Evolutionary conservation across 306 rosid species (phyloP).

Genomic region (Ormosia emarginata): DNA sequence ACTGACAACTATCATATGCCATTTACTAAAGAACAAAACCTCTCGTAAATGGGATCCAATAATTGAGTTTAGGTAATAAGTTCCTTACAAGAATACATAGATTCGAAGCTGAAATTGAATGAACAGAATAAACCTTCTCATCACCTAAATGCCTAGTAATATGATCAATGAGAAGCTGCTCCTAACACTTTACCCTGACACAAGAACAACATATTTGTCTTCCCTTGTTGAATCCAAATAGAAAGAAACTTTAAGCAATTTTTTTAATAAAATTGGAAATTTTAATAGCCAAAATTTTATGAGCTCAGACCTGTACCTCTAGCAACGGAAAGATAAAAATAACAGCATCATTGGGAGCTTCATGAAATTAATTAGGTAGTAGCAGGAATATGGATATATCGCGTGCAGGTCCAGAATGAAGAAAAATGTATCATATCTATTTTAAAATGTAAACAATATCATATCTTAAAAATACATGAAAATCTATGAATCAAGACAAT

Average conservation of each 20-base stretch:
- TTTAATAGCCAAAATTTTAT: constrained; percentile 12
- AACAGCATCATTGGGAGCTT: background rate
- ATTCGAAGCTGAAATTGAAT: too few relatives aligned
- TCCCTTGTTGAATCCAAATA: constrained; percentile 59
- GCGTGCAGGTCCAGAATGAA: constrained; percentile 96
- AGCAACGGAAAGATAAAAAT: background rate
- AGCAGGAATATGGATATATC: constrained; percentile 45
- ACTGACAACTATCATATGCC: too few relatives aligned
- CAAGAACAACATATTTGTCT: constrained; percentile 77
- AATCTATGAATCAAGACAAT: too few relatives aligned
- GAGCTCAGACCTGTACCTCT: constrained; percentile 4
- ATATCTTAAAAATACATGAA: background rate
- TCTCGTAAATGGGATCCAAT: too few relatives aligned
- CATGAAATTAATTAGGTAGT: background rate
- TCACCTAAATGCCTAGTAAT: constrained; percentile 97
- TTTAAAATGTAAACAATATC: constrained; percentile 39
- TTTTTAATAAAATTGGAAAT: background rate
- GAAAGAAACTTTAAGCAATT: background rate
- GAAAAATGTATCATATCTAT: constrained; percentile 74
- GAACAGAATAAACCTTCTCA: constrained; percentile 56
- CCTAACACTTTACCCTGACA: constrained; percentile 80
- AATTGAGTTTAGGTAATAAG: too few relatives aligned
- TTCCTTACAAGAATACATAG: too few relatives aligned
- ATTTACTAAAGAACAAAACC: too few relatives aligned
- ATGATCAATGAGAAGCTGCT: constrained; percentile 92